Conservation (phyloP, 306 rosid species). For the Rubus parviflorus region DNA sequence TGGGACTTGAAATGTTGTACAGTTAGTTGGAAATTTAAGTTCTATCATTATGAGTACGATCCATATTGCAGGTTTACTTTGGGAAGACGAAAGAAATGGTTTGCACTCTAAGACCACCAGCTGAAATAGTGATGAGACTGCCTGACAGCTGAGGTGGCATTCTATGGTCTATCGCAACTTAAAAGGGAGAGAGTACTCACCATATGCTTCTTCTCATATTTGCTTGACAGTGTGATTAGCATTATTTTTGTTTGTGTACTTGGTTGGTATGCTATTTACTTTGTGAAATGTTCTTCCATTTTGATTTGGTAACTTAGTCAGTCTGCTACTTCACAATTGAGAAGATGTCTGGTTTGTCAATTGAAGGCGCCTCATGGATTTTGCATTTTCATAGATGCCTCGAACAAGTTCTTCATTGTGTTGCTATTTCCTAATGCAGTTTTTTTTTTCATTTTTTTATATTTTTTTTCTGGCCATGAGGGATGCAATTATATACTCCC, state of each 20-base stretch:
- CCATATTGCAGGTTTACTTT: constrained; percentile 69
- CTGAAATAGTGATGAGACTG: constrained; percentile 79
- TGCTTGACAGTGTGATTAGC: constrained; percentile 15
- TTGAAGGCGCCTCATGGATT: not conserved
- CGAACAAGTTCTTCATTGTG: too few species aligned
- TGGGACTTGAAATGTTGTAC: not conserved
- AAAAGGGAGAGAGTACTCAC: constrained; percentile 19
- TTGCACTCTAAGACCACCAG: constrained; percentile 89
- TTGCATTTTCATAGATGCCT: not conserved
- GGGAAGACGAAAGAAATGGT: constrained; percentile 99
- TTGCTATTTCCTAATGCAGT: too few species aligned
- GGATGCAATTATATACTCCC: too few species aligned
- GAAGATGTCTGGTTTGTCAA: constrained; percentile 1
- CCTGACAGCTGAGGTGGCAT: constrained; percentile 58
- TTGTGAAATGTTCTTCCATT: too few species aligned
- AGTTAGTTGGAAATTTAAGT: not conserved
- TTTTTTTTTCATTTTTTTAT: too few species aligned
- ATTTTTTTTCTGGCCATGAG: too few species aligned
- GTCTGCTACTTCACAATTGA: not conserved
- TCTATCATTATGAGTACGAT: not conserved
- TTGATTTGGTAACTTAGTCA: not conserved
- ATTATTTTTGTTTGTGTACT: not conserved
- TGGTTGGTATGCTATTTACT: not conserved
- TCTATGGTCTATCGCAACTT: not conserved
- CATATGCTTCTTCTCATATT: constrained; percentile 16